Conservation (phyloP, 2,329 filamentous ascomycete genomes). For the Graphiopsis chlorocephala region DNA sequence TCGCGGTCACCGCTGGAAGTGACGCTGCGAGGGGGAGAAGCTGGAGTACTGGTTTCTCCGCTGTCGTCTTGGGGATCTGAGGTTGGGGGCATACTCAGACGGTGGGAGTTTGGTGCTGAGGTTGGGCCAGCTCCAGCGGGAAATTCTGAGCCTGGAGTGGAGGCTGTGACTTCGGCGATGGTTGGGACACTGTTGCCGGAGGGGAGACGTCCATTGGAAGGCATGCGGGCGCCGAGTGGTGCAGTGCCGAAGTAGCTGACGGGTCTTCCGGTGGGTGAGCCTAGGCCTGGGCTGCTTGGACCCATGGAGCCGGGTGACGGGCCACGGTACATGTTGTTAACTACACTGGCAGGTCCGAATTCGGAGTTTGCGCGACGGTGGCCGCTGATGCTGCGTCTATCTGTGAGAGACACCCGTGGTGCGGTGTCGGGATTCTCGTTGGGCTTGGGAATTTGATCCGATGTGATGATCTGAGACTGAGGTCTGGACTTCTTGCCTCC, state of each 20-base stretch:
- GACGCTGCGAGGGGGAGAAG: conserved; percentile 59
- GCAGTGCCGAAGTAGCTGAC: conserved; percentile 59
- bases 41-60: conserved; percentile 38
- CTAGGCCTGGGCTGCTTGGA: conserved; percentile 50
- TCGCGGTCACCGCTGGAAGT: conserved; percentile 34
- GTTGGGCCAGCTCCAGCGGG: conserved; percentile 20
- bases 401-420: conserved; percentile 69
- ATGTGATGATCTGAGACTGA: conserved; percentile 33
- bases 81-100: conserved; percentile 23
- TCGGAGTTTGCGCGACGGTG: conserved; percentile 48
- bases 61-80: conserved; percentile 13
- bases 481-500: conserved; percentile 38
- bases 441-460: conserved; percentile 23
- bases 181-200: conserved; percentile 48
- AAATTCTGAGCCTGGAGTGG: conserved; percentile 18
- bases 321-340: conserved; percentile 87
- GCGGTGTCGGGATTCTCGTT: conserved; percentile 67
- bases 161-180: conserved; percentile 23
- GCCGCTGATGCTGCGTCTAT: conserved; percentile 46
- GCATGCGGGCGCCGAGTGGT: conserved; percentile 45
- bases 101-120: conserved; percentile 21
- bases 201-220: conserved; percentile 31
- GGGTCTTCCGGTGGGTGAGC: conserved; percentile 51
- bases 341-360: conserved; percentile 59
- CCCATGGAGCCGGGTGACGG: conserved; percentile 36